phyloP scores from a whole-genome alignment of 1,284 basidiomycete genomes.

The Ustilago xerochloae region DNA sequence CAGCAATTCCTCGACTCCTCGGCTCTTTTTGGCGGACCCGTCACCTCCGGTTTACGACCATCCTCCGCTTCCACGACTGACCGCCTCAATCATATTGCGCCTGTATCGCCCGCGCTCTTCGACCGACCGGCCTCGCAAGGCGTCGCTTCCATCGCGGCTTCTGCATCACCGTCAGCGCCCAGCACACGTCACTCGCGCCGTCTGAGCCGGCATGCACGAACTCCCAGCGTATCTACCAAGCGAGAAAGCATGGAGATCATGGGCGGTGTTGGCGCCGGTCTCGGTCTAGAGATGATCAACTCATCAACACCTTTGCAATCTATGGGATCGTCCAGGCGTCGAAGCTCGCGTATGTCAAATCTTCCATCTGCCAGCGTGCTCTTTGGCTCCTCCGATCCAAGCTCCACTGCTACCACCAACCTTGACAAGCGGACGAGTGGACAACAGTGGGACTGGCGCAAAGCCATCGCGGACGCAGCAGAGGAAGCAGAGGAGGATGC shows the following conservation, averaged over 20 bases:
- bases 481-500: constrained; percentile 28
- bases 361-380: constrained; percentile 53
- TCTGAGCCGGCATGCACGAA: constrained; percentile 55
- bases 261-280: constrained; percentile 56
- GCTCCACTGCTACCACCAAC: background rate
- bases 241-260: constrained; percentile 66
- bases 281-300: constrained; percentile 36
- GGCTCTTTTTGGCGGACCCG: constrained; percentile 20
- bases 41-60: constrained; percentile 1
- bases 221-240: constrained; percentile 53
- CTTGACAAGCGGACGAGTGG: constrained; percentile 17
- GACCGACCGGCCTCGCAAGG: constrained; percentile 16
- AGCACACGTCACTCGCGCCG: constrained; percentile 36
- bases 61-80: constrained; percentile 6
- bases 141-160: background rate
- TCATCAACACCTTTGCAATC: constrained; percentile 16
- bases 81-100: constrained; percentile 15
- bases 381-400: constrained; percentile 39
- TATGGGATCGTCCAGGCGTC: constrained; percentile 18
- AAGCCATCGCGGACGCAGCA: constrained; percentile 30
- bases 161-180: constrained; percentile 7
- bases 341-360: constrained; percentile 55
- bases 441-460: constrained; percentile 48
- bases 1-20: constrained; percentile 44
- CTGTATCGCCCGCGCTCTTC: constrained; percentile 18